Evolutionary conservation across 257 asterid genomes (phyloP), one percentile per base, ranked within the genome.

Genomic region (Agastache rugosa): DNA sequence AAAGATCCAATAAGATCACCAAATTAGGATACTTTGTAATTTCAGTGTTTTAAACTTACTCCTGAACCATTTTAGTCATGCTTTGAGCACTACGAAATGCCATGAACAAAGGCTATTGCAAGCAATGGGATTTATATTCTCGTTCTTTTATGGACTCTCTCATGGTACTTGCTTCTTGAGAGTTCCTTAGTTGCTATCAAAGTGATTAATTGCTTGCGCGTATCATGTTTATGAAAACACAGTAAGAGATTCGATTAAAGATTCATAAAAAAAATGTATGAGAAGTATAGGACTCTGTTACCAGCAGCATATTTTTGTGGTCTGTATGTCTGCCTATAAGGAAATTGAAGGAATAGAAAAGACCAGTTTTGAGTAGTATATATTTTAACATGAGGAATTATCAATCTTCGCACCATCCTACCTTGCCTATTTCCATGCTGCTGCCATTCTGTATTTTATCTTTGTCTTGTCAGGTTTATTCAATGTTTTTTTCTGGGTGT

Each of bases 321-420:
- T 56, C 17, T 42, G 35, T 25, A 4, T 63, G 64, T 61, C 45
- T 63, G 60, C 48, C 22, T 23, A 42, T 12, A 20, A 55, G 45
- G 67, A 41, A 37, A 37, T 45, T 20, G 37, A 23, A 55, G 74
- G 20, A 35, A 55, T 44, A 47, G 29, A 59, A 19, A 71, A n/a
- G 55, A 70, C 29, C 1, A 34, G 58, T 47, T 44, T 3, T 7
- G n/a, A 6, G n/a, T n/a, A 2, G 23, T 55, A 20, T 35, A 68
- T 19, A 31, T 50, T 45, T 11, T 47, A 39, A 56, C 42, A 14
- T 59, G 56, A 14, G 35, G 65, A 59, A 3, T 56, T 37, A 4
- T 55, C 8, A 74, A 47, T n/a, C 8, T 4, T 48, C 1, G 44
- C 60, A 45, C 12, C 25, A 19, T 34, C 37, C 29, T 31, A n/a